Base-by-base conservation (phyloP, 1,284 basidiomycete species). In the Marasmius oreades region DNA sequence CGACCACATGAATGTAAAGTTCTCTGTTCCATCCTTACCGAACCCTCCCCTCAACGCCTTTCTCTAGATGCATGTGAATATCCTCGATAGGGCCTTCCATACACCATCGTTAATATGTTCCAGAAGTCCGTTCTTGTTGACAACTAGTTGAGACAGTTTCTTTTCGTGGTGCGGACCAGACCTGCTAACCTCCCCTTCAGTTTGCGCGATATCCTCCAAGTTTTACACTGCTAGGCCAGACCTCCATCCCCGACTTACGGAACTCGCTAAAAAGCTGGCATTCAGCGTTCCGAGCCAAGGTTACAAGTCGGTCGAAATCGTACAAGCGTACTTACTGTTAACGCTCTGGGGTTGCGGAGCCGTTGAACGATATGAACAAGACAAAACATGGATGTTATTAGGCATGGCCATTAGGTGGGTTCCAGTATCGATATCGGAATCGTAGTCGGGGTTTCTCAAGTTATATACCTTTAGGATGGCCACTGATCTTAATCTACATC, bases 271-370 rank as follows among this genome's bases (percentile, higher is more conserved):
- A 68, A 92, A 94, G 63, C 82, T 98, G n/a, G 92, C 95, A 0
- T 98, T 96, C 68, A 88, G 83, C 61, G 91, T 95, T 8, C 92
- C 81, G 48, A 91, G 85, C 57, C 77, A 81, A 62, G 91, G 91
- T 0, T 97, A 94, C 79, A 99, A 99, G 73, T 94, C 91, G 23
- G 88, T 98, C 46, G 97, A 99, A 73, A 93, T 95, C 61, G 91
- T 94, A 4, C 93, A 95, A 67, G 93, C 92, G 0, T 96, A 95
- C 70, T 77, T 93, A 34, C 77, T 96, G 20, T 81, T 95, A 55
- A 78, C 87, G 0, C 71, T 92, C 20, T 96, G 90, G 88, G 92
- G 92, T 1, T 86, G 89, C 61, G 92, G 93, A n/a, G 92, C 93
- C 4, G 92, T 93, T 36, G 92, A 95, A 71, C 83, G 92, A 16